Conservation (phyloP, 208 protist species). For the Endotrypanum monterogeii region DNA sequence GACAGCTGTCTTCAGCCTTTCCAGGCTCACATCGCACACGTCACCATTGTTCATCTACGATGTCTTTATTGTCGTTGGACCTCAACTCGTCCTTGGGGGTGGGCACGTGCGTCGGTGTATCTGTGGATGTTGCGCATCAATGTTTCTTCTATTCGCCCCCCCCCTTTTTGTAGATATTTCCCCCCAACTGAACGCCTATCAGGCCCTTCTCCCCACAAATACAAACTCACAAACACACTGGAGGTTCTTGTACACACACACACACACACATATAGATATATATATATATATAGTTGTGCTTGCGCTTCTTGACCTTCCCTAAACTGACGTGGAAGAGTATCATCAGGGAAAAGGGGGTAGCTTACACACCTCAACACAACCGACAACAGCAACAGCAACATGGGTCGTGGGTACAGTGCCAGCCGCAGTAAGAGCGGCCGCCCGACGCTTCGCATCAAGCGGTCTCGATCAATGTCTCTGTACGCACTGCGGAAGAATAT, state of each 20-base stretch:
- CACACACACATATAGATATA: too few relatives aligned
- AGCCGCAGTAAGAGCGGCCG: constrained; percentile 78
- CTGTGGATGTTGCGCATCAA: too few relatives aligned
- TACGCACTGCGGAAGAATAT: constrained; percentile 40
- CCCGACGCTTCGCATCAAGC: constrained; percentile 74
- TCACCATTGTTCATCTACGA: too few relatives aligned
- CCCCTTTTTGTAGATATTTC: too few relatives aligned
- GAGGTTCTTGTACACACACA: background rate
- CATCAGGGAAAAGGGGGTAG: background rate
- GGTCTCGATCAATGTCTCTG: constrained; percentile 57
- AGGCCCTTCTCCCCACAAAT: background rate
- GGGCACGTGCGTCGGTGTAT: too few relatives aligned
- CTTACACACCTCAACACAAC: constrained; percentile 15
- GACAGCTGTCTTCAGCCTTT: too few relatives aligned
- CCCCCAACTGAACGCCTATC: too few relatives aligned
- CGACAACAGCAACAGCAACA: constrained; percentile 11
- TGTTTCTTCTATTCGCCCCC: too few relatives aligned
- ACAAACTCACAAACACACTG: background rate
- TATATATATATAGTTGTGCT: too few relatives aligned
- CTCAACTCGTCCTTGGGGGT: too few relatives aligned
- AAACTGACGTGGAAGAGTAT: background rate
- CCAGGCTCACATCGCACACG: too few relatives aligned
- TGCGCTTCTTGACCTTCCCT: background rate
- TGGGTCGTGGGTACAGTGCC: constrained; percentile 84
- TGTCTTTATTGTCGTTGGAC: too few relatives aligned